Evolutionary conservation across 1,284 basidiomycete genomes (phyloP).

Genomic region (Apiotrichum montevideense): DNA sequence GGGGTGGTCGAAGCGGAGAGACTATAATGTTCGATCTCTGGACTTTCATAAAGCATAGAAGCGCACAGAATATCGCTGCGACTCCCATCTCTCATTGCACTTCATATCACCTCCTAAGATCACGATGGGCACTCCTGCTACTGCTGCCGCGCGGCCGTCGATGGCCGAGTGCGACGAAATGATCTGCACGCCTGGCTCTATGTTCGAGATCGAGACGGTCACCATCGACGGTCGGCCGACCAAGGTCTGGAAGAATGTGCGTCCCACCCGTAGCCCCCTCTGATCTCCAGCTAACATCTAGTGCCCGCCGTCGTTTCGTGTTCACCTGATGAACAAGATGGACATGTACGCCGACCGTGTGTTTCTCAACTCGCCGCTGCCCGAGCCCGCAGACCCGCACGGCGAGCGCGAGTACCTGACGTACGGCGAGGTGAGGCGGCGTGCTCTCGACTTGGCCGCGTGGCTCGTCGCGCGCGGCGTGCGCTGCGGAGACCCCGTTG

Average conservation of each 20-base stretch:
- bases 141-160: too few relatives aligned
- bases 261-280: background rate
- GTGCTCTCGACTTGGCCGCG: constrained; percentile 22
- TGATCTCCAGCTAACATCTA: constrained; percentile 1
- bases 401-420: constrained; percentile 22
- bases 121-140: too few relatives aligned
- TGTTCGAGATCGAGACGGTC: constrained; percentile 33
- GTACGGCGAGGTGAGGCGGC: constrained; percentile 24
- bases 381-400: background rate
- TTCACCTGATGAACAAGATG: constrained; percentile 24
- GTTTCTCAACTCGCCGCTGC: constrained; percentile 32
- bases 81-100: too few relatives aligned
- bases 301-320: constrained; percentile 31
- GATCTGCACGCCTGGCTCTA: constrained; percentile 32
- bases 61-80: too few relatives aligned
- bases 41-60: too few relatives aligned
- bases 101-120: too few relatives aligned
- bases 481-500: constrained; percentile 27
- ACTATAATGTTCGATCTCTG: too few relatives aligned
- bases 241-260: constrained; percentile 39
- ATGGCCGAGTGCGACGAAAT: constrained; percentile 22
- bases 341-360: constrained; percentile 19
- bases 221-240: constrained; percentile 21
- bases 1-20: too few relatives aligned
- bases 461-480: constrained; percentile 32